Base-by-base conservation (phyloP, 306 rosid genomes). In the Dryas octopetala region DNA sequence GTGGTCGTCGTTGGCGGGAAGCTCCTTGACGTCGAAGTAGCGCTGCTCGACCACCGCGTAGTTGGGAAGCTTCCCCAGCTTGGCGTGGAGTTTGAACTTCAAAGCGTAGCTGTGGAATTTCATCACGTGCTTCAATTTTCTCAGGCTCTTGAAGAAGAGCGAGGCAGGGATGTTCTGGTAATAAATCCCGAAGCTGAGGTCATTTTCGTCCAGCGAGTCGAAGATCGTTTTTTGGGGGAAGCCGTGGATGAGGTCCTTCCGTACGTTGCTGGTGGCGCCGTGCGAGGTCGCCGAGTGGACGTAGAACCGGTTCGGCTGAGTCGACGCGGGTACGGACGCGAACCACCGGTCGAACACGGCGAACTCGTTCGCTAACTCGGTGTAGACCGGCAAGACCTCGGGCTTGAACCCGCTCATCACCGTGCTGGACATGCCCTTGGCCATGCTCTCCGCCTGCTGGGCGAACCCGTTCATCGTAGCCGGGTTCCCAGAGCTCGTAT, bases 391-490 rank as follows among this genome's bases (percentile, higher is more conserved):
- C 3, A 94, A 47, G 5, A 73, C 47, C 10, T 79, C 80, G 38
- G 98, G 97, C 67, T 82, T 87, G 83, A 94, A 94, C 55, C 95
- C 98, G 76, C 93, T 88, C 98, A 93, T 93, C 10, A 91, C 97
- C 76, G 88, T 84, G 54, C 71, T 73, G 9, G 92, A 49, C 86
- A 84, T 72, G 4, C 83, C 87, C 0, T 32, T 8, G 4, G 4
- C 6, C 78, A 68, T 81, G 43, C 68, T 51, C 74, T 80, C 94
- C 15, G 96, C 97, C 53, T 94, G 97, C 71, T 94, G 97, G 3
- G 91, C 98, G 78, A 94, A 94, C 11, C 98, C 98, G 72, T 85
- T 86, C 98, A 94, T 94, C 2, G 84, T 91, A 7, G 98, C 78
- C 13, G 87, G 90, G 68, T 74, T 74, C 0, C 32, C 58, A 0